Percentiles rank a stretch among this genome's conserved stretches.
Conservation (phyloP, 176 grass and related monocot genomes). For the Rhynchospora tenuis region DNA sequence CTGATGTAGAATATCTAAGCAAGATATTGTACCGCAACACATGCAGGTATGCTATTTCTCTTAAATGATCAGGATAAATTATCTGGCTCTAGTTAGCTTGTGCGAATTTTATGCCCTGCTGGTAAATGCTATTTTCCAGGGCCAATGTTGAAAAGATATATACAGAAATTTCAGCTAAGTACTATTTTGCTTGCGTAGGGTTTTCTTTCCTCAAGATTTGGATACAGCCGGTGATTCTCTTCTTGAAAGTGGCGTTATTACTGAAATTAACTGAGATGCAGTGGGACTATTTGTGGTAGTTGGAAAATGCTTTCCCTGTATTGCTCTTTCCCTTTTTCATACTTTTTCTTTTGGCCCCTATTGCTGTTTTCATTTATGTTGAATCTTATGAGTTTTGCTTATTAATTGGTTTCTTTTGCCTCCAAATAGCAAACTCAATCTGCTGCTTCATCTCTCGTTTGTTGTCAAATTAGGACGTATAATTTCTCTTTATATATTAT, state of each 20-base stretch:
- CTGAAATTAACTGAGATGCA: constrained; percentile 33
- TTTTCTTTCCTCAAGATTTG: constrained; percentile 91
- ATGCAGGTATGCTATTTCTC: constrained; percentile 49
- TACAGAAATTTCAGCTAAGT: background rate
- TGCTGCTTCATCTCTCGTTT: no score
- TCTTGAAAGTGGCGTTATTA: constrained; percentile 49
- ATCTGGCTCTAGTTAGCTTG: background rate
- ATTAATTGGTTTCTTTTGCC: no score
- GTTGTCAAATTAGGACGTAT: no score
- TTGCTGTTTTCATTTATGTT: no score
- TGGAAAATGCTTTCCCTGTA: background rate
- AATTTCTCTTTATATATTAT: no score
- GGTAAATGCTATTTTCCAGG: background rate
- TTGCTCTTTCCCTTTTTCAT: background rate
- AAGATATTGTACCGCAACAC: constrained; percentile 91
- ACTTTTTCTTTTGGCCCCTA: background rate
- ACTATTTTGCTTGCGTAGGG: constrained; percentile 33
- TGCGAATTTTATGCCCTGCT: background rate
- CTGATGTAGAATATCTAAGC: constrained; percentile 66
- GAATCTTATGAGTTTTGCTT: no score
- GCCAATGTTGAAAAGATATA: background rate
- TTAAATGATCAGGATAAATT: background rate
- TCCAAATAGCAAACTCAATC: no score
- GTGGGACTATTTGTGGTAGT: background rate
- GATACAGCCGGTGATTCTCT: constrained; percentile 62